Percentiles rank a stretch among this genome's conserved stretches.
Conservation (phyloP, 2,329 filamentous ascomycete genomes). For the Rasamsonia emersonii region DNA sequence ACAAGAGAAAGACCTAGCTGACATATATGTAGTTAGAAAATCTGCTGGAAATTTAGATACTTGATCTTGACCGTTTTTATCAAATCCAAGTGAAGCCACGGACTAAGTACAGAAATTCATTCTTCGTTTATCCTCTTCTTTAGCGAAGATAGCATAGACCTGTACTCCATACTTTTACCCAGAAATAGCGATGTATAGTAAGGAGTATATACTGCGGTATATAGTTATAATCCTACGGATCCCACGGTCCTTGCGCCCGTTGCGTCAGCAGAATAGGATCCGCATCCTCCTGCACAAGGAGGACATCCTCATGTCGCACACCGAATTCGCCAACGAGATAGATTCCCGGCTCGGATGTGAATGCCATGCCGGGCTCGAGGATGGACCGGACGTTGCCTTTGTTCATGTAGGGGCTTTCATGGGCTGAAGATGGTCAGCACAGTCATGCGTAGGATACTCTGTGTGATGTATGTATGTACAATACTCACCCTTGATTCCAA, state of each 20-base stretch:
- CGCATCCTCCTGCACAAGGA: slow-evolving; percentile 47
- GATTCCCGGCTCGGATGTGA: slow-evolving; percentile 56
- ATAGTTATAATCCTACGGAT: slow-evolving; percentile 29
- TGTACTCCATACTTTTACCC: too few relatives aligned
- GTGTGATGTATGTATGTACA: neutral
- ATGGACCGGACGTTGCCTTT: slow-evolving; percentile 46
- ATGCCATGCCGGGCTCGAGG: slow-evolving; percentile 51
- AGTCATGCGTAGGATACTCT: neutral
- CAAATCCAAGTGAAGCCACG: too few relatives aligned
- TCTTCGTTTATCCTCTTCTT: too few relatives aligned
- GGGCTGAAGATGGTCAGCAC: slow-evolving; percentile 23
- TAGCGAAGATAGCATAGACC: too few relatives aligned
- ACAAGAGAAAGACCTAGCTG: too few relatives aligned
- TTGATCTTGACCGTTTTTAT: too few relatives aligned
- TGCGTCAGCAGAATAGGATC: slow-evolving; percentile 48
- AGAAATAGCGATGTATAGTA: too few relatives aligned
- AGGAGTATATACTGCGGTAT: too few relatives aligned
- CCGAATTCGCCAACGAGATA: slow-evolving; percentile 54
- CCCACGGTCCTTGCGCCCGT: slow-evolving; percentile 45
- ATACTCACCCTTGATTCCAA: slow-evolving; percentile 50
- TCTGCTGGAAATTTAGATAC: too few relatives aligned
- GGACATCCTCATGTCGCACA: slow-evolving; percentile 55
- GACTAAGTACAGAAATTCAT: too few relatives aligned
- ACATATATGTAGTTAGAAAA: too few relatives aligned
- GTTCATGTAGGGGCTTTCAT: slow-evolving; percentile 57